Base-by-base conservation (phyloP, 805 yeast genomes). In the Saccharomycopsis fodiens region DNA sequence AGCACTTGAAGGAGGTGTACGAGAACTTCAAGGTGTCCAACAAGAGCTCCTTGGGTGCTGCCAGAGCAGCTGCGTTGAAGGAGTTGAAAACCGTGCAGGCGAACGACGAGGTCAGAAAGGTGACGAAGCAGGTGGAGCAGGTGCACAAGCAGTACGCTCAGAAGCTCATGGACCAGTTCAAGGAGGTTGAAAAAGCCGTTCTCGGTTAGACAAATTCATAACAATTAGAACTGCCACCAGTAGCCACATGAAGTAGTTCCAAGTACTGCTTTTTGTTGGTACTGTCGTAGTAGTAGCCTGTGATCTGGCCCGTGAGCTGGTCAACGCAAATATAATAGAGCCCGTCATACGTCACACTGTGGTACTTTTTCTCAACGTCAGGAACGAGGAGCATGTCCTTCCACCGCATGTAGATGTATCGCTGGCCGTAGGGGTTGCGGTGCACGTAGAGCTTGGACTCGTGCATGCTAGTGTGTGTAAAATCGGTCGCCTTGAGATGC, bases 311-410 rank as follows among this genome's bases (percentile, higher is more conserved):
- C 2, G 82, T 78, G 4, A 68, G 50, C 57, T 86, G 89, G 61
- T 85, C 85, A 56, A 88, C 79, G 36, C 87, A 85, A 23, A 88
- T 76, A 59, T 88, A 89, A 62, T 89, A 89, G 59, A 88, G 88
- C 0, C 97, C 97, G 36, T 88, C 96, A 61, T 82, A 89, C 2
- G 95, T 83, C 0, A 96, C 96, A 13, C 75, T 91, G 52, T 66
- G 68, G 47, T 74, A 39, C 13, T 31, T 21, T 22, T 23, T 74
- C 46, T 66, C 63, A 25, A 87, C 79, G 63, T 87, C 95, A 0
- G 95, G 95, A 6, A 85, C 79, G 50, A 89, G 64, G 57, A 87
- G 87, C 56, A 79, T 76, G 62, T 89, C 97, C 64, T 89, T 89
- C 97, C 97, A 89, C 54, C 96, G 72, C 96, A 89, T 89, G 59